phyloP scores from a whole-genome alignment of 805 yeast species.

The Candida arabinofermentans region DNA sequence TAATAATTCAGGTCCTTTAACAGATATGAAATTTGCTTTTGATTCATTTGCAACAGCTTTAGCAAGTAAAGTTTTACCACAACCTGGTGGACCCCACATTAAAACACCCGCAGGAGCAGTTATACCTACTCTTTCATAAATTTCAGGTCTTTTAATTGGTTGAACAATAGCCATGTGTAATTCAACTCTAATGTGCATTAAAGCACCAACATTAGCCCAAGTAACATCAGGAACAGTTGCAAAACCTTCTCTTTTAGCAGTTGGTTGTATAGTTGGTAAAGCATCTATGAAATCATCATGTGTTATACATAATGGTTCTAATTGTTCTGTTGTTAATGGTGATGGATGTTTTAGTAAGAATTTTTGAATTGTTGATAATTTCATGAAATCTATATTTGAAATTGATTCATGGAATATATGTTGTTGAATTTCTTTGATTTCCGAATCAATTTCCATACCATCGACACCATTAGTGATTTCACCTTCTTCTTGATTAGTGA shows the following conservation, averaged over 20 bases:
- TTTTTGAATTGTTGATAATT: conserved; percentile 59
- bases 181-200: conserved; percentile 75
- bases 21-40: conserved; percentile 91
- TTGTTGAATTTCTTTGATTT: not conserved
- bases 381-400: conserved; percentile 6
- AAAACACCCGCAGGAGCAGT: conserved; percentile 96
- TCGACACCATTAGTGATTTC: conserved; percentile 13
- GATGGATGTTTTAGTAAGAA: conserved; percentile 74
- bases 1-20: conserved; percentile 93
- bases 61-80: conserved; percentile 94
- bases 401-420: conserved; percentile 1
- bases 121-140: conserved; percentile 86
- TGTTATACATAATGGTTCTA: conserved; percentile 70
- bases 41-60: conserved; percentile 98
- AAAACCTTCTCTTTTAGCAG: conserved; percentile 97
- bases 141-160: conserved; percentile 89
- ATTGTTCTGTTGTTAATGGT: conserved; percentile 71
- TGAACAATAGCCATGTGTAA: conserved; percentile 96
- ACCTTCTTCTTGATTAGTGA: conserved; percentile 1
- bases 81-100: conserved; percentile 99
- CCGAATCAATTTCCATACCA: conserved; percentile 16
- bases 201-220: conserved; percentile 94
- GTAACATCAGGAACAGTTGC: conserved; percentile 98
- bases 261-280: conserved; percentile 90
- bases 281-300: conserved; percentile 81